These are phyloP conservation scores for Stachybotrys chlorohalonatus DNA, from an alignment of 2,329 filamentous ascomycete species.

Conservation along the genomic window DNA sequence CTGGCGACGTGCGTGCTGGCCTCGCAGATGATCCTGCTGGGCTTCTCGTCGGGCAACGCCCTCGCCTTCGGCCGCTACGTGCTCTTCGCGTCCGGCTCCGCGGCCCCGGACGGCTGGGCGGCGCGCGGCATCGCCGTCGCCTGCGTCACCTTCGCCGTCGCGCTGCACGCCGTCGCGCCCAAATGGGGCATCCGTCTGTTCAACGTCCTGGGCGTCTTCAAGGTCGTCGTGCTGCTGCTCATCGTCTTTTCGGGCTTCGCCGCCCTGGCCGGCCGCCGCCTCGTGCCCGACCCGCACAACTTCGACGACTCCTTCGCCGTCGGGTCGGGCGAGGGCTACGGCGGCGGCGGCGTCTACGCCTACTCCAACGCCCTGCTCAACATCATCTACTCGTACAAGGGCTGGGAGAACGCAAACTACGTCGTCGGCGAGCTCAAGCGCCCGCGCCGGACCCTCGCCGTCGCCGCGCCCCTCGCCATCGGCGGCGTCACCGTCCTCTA, in stretches of 20 bases:
- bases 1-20: conserved; percentile 51
- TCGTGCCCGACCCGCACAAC: conserved; percentile 42
- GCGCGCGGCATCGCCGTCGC: conserved; percentile 47
- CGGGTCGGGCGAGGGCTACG: conserved; percentile 32
- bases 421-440: conserved; percentile 49
- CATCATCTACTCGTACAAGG: conserved; percentile 53
- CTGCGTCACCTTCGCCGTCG: conserved; percentile 44
- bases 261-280: conserved; percentile 40
- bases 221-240: conserved; percentile 48
- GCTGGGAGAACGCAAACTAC: conserved; percentile 57
- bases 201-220: conserved; percentile 51
- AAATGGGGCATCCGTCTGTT: conserved; percentile 51
- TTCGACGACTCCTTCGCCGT: conserved; percentile 46
- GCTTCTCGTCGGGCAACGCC: conserved; percentile 50
- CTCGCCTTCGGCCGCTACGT: conserved; percentile 51
- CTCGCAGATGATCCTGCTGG: conserved; percentile 51
- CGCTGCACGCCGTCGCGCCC: conserved; percentile 41
- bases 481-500: conserved; percentile 52
- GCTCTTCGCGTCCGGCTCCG: conserved; percentile 41
- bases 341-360: conserved; percentile 38
- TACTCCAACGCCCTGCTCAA: conserved; percentile 50
- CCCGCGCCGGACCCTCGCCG: conserved; percentile 41
- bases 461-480: conserved; percentile 50
- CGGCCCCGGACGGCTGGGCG: conserved; percentile 41
- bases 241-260: conserved; percentile 54